A percentile compares a stretch with the other conserved stretches of the same genome.
phyloP scores from a whole-genome alignment of 345 rosid genomes.

The Ceriops decandra region DNA sequence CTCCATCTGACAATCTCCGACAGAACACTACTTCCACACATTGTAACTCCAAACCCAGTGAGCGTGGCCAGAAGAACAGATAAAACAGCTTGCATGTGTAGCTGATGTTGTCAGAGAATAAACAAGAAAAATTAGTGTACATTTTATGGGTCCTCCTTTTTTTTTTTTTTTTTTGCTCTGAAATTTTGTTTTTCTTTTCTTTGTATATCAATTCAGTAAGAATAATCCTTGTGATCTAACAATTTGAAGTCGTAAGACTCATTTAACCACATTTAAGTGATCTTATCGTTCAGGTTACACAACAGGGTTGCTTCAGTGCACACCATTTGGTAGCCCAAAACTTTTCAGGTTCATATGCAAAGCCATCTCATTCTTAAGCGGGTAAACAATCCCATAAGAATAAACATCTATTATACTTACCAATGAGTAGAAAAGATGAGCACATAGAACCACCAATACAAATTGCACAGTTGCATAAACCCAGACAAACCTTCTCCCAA shows the following conservation, averaged over 20 bases:
- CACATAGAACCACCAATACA: constrained; percentile 59
- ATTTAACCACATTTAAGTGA: neutral
- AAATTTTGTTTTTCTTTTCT: too few relatives aligned
- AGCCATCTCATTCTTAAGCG: neutral
- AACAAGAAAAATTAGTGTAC: neutral
- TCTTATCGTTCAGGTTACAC: neutral
- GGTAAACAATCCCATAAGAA: neutral
- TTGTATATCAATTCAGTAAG: too few relatives aligned
- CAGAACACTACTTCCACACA: constrained; percentile 50
- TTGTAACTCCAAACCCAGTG: constrained; percentile 70
- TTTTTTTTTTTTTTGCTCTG: too few relatives aligned
- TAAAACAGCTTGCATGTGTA: constrained; percentile 62
- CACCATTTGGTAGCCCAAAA: too few relatives aligned
- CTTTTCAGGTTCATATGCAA: neutral
- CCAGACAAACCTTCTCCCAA: constrained; percentile 60
- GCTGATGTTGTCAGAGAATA: constrained; percentile 35
- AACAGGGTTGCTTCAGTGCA: too few relatives aligned
- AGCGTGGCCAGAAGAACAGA: constrained; percentile 70
- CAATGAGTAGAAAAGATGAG: constrained; percentile 67
- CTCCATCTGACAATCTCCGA: constrained; percentile 43
- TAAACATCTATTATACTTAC: constrained; percentile 39
- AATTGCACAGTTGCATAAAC: constrained; percentile 67
- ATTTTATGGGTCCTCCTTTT: neutral
- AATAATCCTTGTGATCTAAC: neutral
- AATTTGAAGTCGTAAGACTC: neutral